Conservation (phyloP, 768 basidiomycete genomes). For the Lactarius akahatsu region DNA sequence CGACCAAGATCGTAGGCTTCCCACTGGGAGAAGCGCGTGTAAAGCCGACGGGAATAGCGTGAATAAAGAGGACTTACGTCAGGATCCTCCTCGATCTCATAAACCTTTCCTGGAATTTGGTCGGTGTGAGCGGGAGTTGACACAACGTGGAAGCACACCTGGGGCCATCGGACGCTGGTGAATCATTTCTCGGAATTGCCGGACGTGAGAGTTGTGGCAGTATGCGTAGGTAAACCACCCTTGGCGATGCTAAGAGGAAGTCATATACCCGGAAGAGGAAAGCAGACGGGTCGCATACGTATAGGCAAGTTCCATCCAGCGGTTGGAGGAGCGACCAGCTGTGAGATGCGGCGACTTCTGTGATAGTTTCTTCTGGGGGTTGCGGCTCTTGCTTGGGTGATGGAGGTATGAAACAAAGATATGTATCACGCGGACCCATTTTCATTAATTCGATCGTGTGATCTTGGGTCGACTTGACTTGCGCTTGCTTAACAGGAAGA, state of each 20-base stretch:
- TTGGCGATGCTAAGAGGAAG: conserved; percentile 64
- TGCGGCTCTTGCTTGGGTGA: conserved; percentile 49
- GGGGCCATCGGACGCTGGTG: conserved; percentile 62
- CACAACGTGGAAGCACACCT: conserved; percentile 45
- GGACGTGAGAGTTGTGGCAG: conserved; percentile 92
- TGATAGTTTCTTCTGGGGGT: conserved; percentile 52
- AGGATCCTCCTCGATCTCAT: conserved; percentile 83
- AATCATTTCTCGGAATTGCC: conserved; percentile 88
- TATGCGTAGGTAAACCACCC: conserved; percentile 98
- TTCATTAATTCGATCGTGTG: conserved; percentile 72
- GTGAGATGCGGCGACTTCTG: conserved; percentile 64
- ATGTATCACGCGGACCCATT: conserved; percentile 65
- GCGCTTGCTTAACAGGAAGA: conserved; percentile 9
- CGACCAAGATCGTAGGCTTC: conserved; percentile 76
- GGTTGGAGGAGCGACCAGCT: conserved; percentile 84
- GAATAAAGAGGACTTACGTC: conserved; percentile 50
- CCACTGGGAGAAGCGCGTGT: conserved; percentile 46
- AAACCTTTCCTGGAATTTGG: conserved; percentile 49
- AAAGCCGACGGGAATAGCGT: conserved; percentile 29
- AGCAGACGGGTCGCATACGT: conserved; percentile 56
- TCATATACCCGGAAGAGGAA: conserved; percentile 26
- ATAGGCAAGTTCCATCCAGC: conserved; percentile 77
- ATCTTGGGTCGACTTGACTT: conserved; percentile 30
- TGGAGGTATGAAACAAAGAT: conserved; percentile 77
- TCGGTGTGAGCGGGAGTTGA: conserved; percentile 21